phyloP scores from a whole-genome alignment of 129 eudicot genomes.

The Lonicera japonica region DNA sequence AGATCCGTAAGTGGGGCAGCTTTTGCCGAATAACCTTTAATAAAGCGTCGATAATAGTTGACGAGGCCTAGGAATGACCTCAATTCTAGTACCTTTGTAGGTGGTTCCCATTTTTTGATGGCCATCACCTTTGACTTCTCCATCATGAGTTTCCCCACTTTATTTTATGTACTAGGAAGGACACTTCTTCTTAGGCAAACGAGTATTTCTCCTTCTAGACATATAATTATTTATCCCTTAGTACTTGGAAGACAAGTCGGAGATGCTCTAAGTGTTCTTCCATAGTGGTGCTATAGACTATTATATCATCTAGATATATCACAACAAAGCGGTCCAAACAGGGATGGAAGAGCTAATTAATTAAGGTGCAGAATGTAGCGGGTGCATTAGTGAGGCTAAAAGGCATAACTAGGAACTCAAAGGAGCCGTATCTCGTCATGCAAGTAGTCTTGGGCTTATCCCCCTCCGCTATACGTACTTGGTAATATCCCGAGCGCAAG shows the following conservation, averaged over 20 bases:
- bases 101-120: not conserved
- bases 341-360: not conserved
- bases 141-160: not conserved
- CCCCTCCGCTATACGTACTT: constrained; percentile 3
- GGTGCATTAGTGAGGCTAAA: constrained; percentile 4
- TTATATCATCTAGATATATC: not conserved
- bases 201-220: constrained; percentile 19
- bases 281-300: not conserved
- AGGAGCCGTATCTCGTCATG: constrained; percentile 17
- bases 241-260: too few species aligned
- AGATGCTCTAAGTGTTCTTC: constrained; percentile 11
- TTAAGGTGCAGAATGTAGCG: too few species aligned
- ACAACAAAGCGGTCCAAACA: constrained; percentile 12
- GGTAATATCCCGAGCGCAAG: constrained; percentile 1
- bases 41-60: constrained; percentile 7
- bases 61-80: not conserved
- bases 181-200: not conserved
- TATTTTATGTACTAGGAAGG: constrained; percentile 9
- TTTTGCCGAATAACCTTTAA: too few species aligned
- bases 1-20: too few species aligned
- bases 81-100: not conserved
- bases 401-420: constrained; percentile 6
- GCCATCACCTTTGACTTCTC: constrained; percentile 11
- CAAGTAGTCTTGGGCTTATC: constrained; percentile 12
- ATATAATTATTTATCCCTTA: constrained; percentile 2